Evolutionary conservation across 2,329 filamentous ascomycete species (phyloP), one percentile per base, ranked within the genome.

Genomic region (Penicillium sp.): DNA sequence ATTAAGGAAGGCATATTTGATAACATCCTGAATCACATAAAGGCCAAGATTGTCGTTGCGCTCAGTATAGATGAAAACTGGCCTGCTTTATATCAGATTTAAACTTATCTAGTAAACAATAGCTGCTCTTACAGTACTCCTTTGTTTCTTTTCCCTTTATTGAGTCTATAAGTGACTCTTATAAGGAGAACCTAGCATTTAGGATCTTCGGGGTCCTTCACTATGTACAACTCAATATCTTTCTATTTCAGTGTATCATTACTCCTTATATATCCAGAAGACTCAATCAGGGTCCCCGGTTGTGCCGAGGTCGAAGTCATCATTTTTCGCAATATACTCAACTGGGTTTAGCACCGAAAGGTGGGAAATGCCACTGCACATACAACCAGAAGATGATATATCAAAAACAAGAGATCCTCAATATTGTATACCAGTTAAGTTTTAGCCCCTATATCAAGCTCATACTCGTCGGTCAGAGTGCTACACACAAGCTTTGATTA

Each of bases 351-450:
- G 4, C 14, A 15, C 14, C 28, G 28, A 16, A 31, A 31, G 7
- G 8, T 31, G 14, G 28, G 28, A 31, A 31, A 31, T 11, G 28
- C 14, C 14, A 31, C 14, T 15, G 14, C 4, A 15, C 14, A 31
- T 15, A 15, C 28, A 13, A 44, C 46, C 9, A 57, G 43, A 3
- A 49, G 36, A 38, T 56, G 25, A 38, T 47, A 46, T 6, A 44
- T 53, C 8, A 10, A 35, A 11, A 15, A 51, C 1, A 55, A 39
- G 0, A 50, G 42, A 41, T 45, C 25, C 49, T 48, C 53, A 53
- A 45, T 39, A 16, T 39, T 41, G 4, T 39, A 20, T 6, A 20
- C 16, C 14, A 26, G 38, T 16, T 45, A 23, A 17, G 20, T 11
- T 9, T 36, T 29, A 4, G 23, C 28, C 4, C 33, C 15, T 4